These are phyloP conservation scores for Xylaria hypoxylon DNA, from an alignment of 2,329 filamentous ascomycete genomes.

Conservation along the genomic window DNA sequence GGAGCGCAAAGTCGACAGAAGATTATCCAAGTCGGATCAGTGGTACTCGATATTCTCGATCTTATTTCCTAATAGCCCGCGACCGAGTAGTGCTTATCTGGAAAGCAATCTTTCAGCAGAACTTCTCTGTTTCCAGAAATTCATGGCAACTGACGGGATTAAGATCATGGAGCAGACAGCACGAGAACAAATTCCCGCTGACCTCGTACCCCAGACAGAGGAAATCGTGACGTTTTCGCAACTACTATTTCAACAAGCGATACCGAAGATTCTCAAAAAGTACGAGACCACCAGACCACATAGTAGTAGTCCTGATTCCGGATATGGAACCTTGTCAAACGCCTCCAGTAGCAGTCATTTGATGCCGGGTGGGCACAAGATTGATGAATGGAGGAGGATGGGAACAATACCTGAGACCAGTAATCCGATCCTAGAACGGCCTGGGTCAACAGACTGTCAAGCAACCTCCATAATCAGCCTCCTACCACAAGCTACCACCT, in stretches of 20 bases:
- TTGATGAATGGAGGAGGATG: conserved; percentile 1
- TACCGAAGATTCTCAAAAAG: conserved; percentile 16
- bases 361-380: background rate
- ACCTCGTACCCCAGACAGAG: conserved; percentile 13
- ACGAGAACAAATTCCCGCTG: conserved; percentile 13
- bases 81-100: conserved; percentile 2
- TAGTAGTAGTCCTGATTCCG: conserved; percentile 7
- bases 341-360: background rate
- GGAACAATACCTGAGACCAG: background rate
- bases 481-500: too few relatives aligned
- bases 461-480: too few relatives aligned
- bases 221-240: conserved; percentile 15
- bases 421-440: background rate
- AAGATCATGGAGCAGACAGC: conserved; percentile 18
- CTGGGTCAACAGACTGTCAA: too few relatives aligned
- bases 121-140: conserved; percentile 14
- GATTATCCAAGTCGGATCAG: conserved; percentile 36
- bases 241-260: conserved; percentile 16
- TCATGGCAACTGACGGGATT: conserved; percentile 21
- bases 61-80: conserved; percentile 34
- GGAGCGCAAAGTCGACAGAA: conserved; percentile 32
- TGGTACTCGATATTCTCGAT: conserved; percentile 40
- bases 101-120: conserved; percentile 14
- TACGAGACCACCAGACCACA: conserved; percentile 8
- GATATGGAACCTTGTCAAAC: conserved; percentile 2